Evolutionary conservation across 768 basidiomycete species (phyloP).

Genomic region (Dioszegia hungarica): DNA sequence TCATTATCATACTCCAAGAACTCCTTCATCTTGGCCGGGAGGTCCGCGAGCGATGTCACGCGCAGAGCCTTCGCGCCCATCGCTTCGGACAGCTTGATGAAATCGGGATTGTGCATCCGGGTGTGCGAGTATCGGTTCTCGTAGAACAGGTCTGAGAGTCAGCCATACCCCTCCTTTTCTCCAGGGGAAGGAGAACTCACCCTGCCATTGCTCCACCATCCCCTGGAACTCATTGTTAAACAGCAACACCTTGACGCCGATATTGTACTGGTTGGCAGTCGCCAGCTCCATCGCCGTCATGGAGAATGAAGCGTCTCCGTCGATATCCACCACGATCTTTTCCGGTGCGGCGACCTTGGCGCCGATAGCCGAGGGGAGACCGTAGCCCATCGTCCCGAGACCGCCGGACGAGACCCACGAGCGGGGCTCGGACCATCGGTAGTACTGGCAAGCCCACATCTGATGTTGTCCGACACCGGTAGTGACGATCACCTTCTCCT

Average conservation of each 20-base stretch:
- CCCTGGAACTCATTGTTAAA: conserved; percentile 98
- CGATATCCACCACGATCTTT: conserved; percentile 91
- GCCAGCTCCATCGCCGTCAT: conserved; percentile 99
- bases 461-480: conserved; percentile 99
- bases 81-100: conserved; percentile 76
- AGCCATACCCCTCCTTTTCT: background rate
- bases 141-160: conserved; percentile 78
- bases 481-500: conserved; percentile 78
- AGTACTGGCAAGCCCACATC: conserved; percentile 98
- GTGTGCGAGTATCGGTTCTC: conserved; percentile 96
- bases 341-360: conserved; percentile 93
- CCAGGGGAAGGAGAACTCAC: conserved; percentile 51
- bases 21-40: conserved; percentile 96
- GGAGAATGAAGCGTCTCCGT: conserved; percentile 96
- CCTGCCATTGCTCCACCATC: conserved; percentile 99
- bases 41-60: conserved; percentile 63
- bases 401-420: conserved; percentile 92
- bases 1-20: conserved; percentile 88
- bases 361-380: conserved; percentile 87
- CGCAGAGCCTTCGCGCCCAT: conserved; percentile 92
- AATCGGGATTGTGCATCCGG: conserved; percentile 90
- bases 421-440: conserved; percentile 80
- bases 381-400: conserved; percentile 99
- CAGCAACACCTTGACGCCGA: conserved; percentile 89
- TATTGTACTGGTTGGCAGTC: conserved; percentile 82